phyloP scores from a whole-genome alignment of 108 stramenopile genomes.

The Cyclotella kingstonii region DNA sequence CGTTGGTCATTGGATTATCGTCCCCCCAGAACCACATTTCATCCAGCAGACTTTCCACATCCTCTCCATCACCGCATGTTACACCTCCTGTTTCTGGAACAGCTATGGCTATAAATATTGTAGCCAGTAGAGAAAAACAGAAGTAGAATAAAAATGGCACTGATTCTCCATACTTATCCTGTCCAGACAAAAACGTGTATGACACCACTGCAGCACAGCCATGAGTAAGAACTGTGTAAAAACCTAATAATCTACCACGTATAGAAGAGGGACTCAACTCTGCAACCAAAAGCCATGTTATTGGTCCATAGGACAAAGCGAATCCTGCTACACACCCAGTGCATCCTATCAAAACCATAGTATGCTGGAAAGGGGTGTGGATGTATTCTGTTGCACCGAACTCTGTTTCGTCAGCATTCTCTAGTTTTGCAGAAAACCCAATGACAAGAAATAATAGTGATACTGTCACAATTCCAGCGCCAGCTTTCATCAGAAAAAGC shows the following conservation, averaged over 20 bases:
- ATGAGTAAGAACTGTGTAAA: constrained; percentile 39
- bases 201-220: constrained; percentile 43
- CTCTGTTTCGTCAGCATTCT: constrained; percentile 8
- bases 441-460: constrained; percentile 41
- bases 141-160: constrained; percentile 48
- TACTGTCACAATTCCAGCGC: constrained; percentile 35
- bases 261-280: constrained; percentile 55
- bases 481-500: constrained; percentile 49
- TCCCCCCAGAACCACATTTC: constrained; percentile 40
- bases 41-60: constrained; percentile 41
- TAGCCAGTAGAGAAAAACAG: constrained; percentile 23
- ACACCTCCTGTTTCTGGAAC: constrained; percentile 48
- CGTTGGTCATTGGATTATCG: constrained; percentile 19
- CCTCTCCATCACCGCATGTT: constrained; percentile 31
- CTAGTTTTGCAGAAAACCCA: constrained; percentile 25
- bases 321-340: constrained; percentile 50
- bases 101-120: constrained; percentile 32
- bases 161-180: constrained; percentile 34
- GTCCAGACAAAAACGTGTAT: constrained; percentile 45
- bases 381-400: constrained; percentile 11
- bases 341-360: constrained; percentile 41
- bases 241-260: constrained; percentile 53
- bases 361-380: constrained; percentile 33
- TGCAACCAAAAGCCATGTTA: constrained; percentile 54
- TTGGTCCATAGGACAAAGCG: constrained; percentile 55